phyloP scores from a whole-genome alignment of 2,329 filamentous ascomycete genomes.

The Scedosporium aurantiacum region DNA sequence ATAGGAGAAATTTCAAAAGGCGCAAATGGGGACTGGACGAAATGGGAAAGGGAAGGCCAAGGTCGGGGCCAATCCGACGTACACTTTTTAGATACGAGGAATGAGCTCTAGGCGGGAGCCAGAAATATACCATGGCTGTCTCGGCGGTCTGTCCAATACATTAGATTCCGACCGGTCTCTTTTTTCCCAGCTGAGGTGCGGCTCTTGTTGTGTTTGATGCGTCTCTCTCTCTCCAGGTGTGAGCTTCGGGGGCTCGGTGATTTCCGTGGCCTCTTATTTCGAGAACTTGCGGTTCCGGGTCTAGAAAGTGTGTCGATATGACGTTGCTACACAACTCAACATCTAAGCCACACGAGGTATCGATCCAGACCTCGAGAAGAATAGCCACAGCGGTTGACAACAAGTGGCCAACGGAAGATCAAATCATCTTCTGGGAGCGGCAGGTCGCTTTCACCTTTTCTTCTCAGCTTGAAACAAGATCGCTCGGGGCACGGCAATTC shows the following conservation, averaged over 20 bases:
- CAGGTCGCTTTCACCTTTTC: neutral
- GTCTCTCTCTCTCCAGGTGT: neutral
- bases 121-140: constrained; percentile 6
- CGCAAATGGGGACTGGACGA: constrained; percentile 6
- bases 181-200: neutral
- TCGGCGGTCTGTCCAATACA: constrained; percentile 5
- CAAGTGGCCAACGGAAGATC: neutral
- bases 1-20: neutral
- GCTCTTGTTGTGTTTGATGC: neutral
- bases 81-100: constrained; percentile 3
- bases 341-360: neutral
- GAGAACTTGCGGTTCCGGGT: neutral
- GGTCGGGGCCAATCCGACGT: constrained; percentile 2
- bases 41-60: constrained; percentile 4
- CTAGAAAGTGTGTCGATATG: neutral
- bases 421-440: neutral
- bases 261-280: neutral
- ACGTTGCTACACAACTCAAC: neutral
- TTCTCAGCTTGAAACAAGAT: constrained; percentile 6
- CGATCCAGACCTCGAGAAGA: neutral
- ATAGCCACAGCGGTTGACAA: neutral
- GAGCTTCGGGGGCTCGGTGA: neutral
- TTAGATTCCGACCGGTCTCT: neutral
- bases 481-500: neutral
- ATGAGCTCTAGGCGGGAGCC: neutral